Evolutionary conservation across 192 early-diverging fungal species (phyloP).

Genomic region (Coemansia sp.): DNA sequence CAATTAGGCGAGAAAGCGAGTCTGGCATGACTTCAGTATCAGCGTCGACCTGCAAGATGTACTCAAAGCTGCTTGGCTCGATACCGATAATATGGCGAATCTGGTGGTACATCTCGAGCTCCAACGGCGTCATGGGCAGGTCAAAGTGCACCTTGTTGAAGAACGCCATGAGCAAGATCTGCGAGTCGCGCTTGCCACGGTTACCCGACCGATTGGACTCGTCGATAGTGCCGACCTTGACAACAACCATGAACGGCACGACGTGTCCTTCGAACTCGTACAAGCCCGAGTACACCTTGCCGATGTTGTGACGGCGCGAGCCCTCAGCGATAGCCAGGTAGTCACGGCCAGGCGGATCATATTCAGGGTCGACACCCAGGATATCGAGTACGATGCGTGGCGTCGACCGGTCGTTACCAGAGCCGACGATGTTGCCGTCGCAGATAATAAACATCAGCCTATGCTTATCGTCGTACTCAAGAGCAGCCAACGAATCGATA

Average conservation of each 20-base stretch:
- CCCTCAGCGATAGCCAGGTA: slow-evolving; percentile 93
- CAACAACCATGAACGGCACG: slow-evolving; percentile 95
- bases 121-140: slow-evolving; percentile 88
- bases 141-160: slow-evolving; percentile 94
- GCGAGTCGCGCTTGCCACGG: slow-evolving; percentile 98
- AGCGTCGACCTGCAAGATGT: slow-evolving; percentile 82
- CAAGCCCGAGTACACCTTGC: slow-evolving; percentile 95
- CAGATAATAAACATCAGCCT: slow-evolving; percentile 91
- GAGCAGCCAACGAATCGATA: slow-evolving; percentile 74
- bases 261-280: slow-evolving; percentile 88
- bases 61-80: slow-evolving; percentile 76
- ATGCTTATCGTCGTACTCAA: slow-evolving; percentile 85
- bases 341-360: slow-evolving; percentile 74
- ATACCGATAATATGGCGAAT: slow-evolving; percentile 97
- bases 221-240: slow-evolving; percentile 88
- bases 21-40: slow-evolving; percentile 86
- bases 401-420: slow-evolving; percentile 93
- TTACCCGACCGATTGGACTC: slow-evolving; percentile 91
- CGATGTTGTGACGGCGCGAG: slow-evolving; percentile 91
- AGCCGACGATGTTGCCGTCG: slow-evolving; percentile 94
- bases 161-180: slow-evolving; percentile 95
- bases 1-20: slow-evolving; percentile 88
- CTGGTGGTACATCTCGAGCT: slow-evolving; percentile 97
- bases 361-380: slow-evolving; percentile 83
- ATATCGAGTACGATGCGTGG: slow-evolving; percentile 91